Base-by-base conservation (phyloP, 352 stramenopile species). In the Globisporangium canariense region DNA sequence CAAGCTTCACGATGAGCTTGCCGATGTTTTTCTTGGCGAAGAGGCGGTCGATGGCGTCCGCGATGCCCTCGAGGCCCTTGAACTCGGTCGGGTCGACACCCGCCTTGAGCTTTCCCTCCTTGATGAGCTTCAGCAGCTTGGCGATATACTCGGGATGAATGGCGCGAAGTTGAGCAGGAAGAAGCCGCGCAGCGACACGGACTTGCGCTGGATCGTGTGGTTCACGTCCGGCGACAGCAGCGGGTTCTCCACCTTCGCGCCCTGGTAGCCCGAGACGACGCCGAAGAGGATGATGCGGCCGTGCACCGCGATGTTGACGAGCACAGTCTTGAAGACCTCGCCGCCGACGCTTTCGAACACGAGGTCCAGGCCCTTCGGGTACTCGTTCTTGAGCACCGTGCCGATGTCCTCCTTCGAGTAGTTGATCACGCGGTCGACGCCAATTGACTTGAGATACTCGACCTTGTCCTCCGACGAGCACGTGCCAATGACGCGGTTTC, bases 381-480 rank as follows among this genome's bases (percentile, higher is more conserved):
- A 73, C 73, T 82, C 75, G 60, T 74, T 76, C 59, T 76, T 74
- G 30, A 82, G 64, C 73, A 77, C 71, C 32, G 77, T 60, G 30
- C 45, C 60, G 38, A 81, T 28, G 32, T 74, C 76, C 49, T 86
- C 75, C 69, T 93, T 80, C 20, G 68, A 74, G 74, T 95, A 95
- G 65, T 93, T 86, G 51, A 95, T 78, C 54, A 85, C 60, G 38
- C 86, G 80, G 62, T 89, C 77, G 28, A 63, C 75, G 28, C 78
- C 84, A 11, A 85, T 61, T 16, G 65, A 75, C 25, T 64, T 62
- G 40, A 93, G 71, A 65, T 89, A 79, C 22, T 91, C 81, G 32
- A 76, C 83, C 69, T 95, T 95, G 50, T 90, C 88, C 30, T 79
- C 71, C 32, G 79, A 91, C 60, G 75, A 89, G 70, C 65, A 78